Evolutionary conservation across 805 yeast genomes (phyloP), one percentile per base, ranked within the genome.

Genomic region (Candida ponderosae): DNA sequence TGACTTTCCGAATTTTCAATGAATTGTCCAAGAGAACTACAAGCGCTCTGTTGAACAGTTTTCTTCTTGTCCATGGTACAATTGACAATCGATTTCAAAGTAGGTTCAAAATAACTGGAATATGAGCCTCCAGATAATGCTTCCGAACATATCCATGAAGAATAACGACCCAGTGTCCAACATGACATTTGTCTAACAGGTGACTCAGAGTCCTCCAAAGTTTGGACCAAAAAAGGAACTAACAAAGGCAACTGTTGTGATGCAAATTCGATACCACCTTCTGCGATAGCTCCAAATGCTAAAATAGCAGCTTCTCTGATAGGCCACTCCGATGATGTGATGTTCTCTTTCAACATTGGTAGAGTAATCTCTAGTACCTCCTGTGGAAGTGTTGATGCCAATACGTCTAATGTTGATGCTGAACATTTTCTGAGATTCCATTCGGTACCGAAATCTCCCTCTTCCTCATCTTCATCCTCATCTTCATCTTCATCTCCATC

Each of bases 341-440:
- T 76, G 37, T 79, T 74, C 33, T 76, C 78, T 57, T 84, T 81
- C 40, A 93, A 65, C 13, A 79, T 63, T 3, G 98, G 97, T 44
- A 90, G 69, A 2, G 85, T 70, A 11, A 74, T 65, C 18, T 68
- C 65, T 33, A 90, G 64, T 3, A 86, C 89, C 40, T 74, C 76
- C 11, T 67, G 69, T 0, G 96, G 89, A 39, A 72, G 69, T 30
- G 69, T 68, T 19, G 78, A 66, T 1, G 97, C 82, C 39, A 93
- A 62, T 2, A 81, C 72, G 55, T 93, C 98, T 31, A 93, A 66
- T 0, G 97, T 82, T 4, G 97, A 93, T 4, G 97, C 97, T 5
- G 95, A 72, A 59, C 97, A 90, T 60, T 90, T 90, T 52, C 98
- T 72, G 40, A 93, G 62, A 50, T 80, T 87, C 98, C 98, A 93